phyloP scores from a whole-genome alignment of 2,329 filamentous ascomycete genomes.

The Fusarium falciforme region DNA sequence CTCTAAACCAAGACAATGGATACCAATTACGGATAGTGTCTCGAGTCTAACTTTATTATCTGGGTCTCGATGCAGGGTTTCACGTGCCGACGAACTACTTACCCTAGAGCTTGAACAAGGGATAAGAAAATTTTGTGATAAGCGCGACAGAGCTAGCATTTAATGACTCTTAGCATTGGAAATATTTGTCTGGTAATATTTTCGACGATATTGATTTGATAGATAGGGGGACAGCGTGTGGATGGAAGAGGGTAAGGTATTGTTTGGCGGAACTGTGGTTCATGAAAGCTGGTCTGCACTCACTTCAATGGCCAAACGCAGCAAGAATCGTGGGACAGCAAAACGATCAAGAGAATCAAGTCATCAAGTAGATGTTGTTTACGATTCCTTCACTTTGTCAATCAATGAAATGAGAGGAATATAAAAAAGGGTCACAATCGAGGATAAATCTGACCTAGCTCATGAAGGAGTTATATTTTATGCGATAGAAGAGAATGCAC shows the following conservation, averaged over 20 bases:
- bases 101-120: not conserved
- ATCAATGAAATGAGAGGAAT: not conserved
- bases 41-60: not conserved
- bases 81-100: not conserved
- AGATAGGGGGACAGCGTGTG: accelerated
- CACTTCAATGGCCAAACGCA: no score
- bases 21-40: not conserved
- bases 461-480: not conserved
- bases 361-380: not conserved
- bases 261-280: not conserved
- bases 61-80: not conserved
- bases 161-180: not conserved
- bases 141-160: not conserved
- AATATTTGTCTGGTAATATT: not conserved
- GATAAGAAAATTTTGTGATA: not conserved
- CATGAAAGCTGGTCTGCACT: no score
- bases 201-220: accelerated
- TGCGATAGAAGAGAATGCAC: not conserved
- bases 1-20: not conserved
- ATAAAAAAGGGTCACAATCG: no score
- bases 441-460: not conserved
- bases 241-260: not conserved
- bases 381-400: not conserved
- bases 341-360: accelerated
- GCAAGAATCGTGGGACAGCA: no score